Evolutionary conservation across 345 rosid genomes (phyloP), one percentile per base, ranked within the genome.

Genomic region (Sonneratia alba): DNA sequence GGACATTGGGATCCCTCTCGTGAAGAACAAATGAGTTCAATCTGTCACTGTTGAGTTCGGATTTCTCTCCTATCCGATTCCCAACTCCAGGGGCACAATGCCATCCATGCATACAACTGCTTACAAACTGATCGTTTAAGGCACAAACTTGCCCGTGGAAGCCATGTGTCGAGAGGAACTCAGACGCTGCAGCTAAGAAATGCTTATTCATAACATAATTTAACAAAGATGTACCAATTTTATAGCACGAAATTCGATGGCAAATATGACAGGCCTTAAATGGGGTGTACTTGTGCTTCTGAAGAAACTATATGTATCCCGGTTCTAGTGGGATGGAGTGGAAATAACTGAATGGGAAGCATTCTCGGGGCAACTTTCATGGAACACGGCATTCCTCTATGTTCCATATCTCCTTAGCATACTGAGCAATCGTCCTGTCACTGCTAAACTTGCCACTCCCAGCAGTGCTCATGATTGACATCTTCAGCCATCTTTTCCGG

Each of bases 391-490:
- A 88, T 69, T 87, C 93, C 77, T 85, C 77, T 3, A 91, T 87
- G 81, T 88, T 91, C 96, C 97, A 94, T 24, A 94, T 91, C 76
- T 94, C 98, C 70, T 85, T 87, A 3, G 98, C 97, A 63, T 91
- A 91, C 70, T 94, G 93, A 77, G 89, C 84, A 51, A 94, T 88
- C 5, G 97, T 91, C 3, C 95, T 85, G 68, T 94, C 98, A 22
- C 97, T 91, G 84, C 92, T 89, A 84, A 94, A 94, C 79, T 94
- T 91, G 72, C 96, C 96, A 14, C 89, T 83, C 27, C 97, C 97
- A 14, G 96, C 96, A 3, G 98, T 89, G 87, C 96, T 94, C 70
- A 91, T 55, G 71, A 94, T 94, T 34, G 98, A 94, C 95, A 89
- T 91, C 83, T 79, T 88, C 71, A 89, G 82, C 98, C 98, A 94